Base-by-base conservation (phyloP, 345 rosid genomes). In the Arabis hirsuta region DNA sequence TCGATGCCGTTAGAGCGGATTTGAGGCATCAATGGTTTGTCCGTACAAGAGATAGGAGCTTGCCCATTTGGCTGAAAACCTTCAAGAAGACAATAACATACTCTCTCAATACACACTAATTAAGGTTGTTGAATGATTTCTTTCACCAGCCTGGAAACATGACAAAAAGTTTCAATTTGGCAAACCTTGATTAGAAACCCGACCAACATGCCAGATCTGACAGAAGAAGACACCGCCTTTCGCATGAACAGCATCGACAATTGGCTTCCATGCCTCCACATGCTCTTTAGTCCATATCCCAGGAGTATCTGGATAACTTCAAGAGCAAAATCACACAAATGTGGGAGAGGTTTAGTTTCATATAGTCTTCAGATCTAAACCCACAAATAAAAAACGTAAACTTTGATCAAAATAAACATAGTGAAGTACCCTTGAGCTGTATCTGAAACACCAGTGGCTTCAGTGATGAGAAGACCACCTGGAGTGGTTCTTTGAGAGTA, bases 181-280 rank as follows among this genome's bases (percentile, higher is more conserved):
- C 41, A 44, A 27, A 62, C 90, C 83, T 31, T 12, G 19, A 62
- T 80, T 86, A 36, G 95, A 87, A 73, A 83, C 90, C 27, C 97
- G 81, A n/a, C 95, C 97, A 29, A 78, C 87, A 64, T 88, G 97
- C 89, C 85, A 76, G 50, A 87, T 75, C 76, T 88, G 97, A 64
- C 90, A 91, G 62, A 91, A 88, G 81, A 91, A 67, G 69, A 82
- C 61, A 0, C 87, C 92, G 3, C 95, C 95, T 72, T 88, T 84
- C 12, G 89, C 88, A 80, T 87, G 95, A 80, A 90, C 95, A 55
- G 95, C 92, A 43, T 88, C 88, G 4, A 90, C 95, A 42, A 90
- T 88, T 22, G 97, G 89, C 67, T 84, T 90, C 97, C 97, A 90
- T 6, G 92, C 95, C 54, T 90, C 95, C 10, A 90, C 87, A 65